A percentile compares a stretch with the other conserved stretches of the same genome.
Evolutionary conservation across 2,329 filamentous ascomycete genomes (phyloP).

Genomic region (Cladosporium sp.): DNA sequence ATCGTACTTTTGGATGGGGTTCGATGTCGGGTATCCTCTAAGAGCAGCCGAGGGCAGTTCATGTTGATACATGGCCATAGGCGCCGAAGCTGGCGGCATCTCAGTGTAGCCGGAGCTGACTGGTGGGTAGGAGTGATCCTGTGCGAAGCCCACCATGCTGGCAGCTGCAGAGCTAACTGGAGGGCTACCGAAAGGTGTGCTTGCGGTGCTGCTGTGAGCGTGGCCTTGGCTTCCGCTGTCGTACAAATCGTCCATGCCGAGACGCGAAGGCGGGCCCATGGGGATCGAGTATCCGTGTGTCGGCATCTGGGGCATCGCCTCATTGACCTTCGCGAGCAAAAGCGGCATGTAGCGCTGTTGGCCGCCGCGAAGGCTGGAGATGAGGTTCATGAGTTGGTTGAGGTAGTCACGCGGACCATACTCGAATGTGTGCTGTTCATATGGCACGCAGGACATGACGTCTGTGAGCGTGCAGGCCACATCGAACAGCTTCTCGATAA

Average conservation of each 20-base stretch:
- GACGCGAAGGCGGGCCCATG: constrained; percentile 28
- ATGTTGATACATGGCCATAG: constrained; percentile 18
- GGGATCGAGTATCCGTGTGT: constrained; percentile 33
- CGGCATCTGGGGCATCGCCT: constrained; percentile 45
- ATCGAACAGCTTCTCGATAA: constrained; percentile 82
- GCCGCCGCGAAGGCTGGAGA: constrained; percentile 71
- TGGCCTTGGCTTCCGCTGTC: constrained; percentile 31
- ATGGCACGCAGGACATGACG: constrained; percentile 65
- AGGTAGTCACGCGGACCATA: constrained; percentile 73
- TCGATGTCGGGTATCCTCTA: constrained; percentile 19
- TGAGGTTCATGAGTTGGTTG: constrained; percentile 65
- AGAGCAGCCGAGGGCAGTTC: not conserved
- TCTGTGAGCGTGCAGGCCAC: constrained; percentile 73
- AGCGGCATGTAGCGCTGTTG: constrained; percentile 76
- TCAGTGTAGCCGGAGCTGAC: constrained; percentile 11
- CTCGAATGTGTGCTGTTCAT: constrained; percentile 60
- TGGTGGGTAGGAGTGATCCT: constrained; percentile 10
- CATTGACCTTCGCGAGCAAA: constrained; percentile 73
- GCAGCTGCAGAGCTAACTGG: constrained; percentile 21
- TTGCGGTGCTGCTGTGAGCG: constrained; percentile 48
- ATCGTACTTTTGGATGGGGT: constrained; percentile 15
- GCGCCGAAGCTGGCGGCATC: not conserved
- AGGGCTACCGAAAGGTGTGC: constrained; percentile 36
- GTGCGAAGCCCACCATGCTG: constrained; percentile 12
- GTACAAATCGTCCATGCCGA: constrained; percentile 34